phyloP scores from a whole-genome alignment of 352 stramenopile genomes.

The Phytophthora hibernalis region DNA sequence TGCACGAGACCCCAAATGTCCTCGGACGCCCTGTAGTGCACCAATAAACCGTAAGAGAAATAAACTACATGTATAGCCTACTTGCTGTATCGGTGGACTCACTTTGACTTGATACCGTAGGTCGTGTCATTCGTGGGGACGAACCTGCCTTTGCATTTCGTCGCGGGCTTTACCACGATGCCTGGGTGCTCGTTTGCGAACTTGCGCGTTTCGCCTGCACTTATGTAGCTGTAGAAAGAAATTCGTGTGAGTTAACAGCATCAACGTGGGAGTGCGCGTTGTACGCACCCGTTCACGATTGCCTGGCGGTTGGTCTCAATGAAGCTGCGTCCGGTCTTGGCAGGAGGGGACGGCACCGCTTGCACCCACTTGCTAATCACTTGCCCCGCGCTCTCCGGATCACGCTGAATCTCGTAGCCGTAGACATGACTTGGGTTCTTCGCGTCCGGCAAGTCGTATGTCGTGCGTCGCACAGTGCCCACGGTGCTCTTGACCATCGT shows the following conservation, averaged over 20 bases:
- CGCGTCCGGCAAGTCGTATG: slow-evolving; percentile 75
- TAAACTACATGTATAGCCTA: no score
- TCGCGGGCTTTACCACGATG: slow-evolving; percentile 69
- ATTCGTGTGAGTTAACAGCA: background rate
- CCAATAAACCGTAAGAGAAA: background rate
- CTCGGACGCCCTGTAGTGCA: slow-evolving; percentile 60
- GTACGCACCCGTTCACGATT: slow-evolving; percentile 54
- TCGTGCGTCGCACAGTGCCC: slow-evolving; percentile 58
- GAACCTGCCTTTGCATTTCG: slow-evolving; percentile 65
- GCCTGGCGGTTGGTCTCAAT: slow-evolving; percentile 84
- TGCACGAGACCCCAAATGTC: slow-evolving; percentile 79
- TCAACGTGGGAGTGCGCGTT: background rate
- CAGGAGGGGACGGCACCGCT: slow-evolving; percentile 66
- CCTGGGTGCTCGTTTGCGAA: slow-evolving; percentile 78
- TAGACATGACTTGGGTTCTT: slow-evolving; percentile 74
- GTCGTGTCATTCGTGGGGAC: slow-evolving; percentile 62
- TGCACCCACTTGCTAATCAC: slow-evolving; percentile 82
- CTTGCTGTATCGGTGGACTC: background rate
- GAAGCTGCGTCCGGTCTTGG: slow-evolving; percentile 72
- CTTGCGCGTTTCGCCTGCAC: slow-evolving; percentile 58
- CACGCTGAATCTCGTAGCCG: slow-evolving; percentile 69
- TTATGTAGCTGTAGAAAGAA: slow-evolving; percentile 46
- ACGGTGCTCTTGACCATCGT: slow-evolving; percentile 88
- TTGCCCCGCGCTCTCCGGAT: slow-evolving; percentile 74
- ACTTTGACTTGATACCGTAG: slow-evolving; percentile 87